Conservation (phyloP, 805 yeast species). For the Candida sithepensis region DNA sequence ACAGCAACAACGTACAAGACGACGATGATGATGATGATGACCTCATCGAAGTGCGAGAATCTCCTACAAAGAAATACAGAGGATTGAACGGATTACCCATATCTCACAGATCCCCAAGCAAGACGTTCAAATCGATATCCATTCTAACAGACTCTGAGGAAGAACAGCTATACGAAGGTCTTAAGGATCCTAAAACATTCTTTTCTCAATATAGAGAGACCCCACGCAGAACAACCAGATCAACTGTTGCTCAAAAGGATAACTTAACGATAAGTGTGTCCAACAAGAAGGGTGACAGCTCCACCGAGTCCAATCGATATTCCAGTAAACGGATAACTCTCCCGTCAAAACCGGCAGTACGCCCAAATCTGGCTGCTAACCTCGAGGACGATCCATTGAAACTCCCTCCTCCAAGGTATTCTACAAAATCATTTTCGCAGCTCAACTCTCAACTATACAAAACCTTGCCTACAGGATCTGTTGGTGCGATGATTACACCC, state of each 20-base stretch:
- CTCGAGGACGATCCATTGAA: constrained; percentile 17
- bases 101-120: not conserved
- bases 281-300: not conserved
- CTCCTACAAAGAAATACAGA: constrained; percentile 8
- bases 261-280: constrained; percentile 10
- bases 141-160: constrained; percentile 18
- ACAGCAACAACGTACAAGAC: too few relatives aligned
- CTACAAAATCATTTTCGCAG: constrained; percentile 10
- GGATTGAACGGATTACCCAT: too few relatives aligned
- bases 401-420: constrained; percentile 14
- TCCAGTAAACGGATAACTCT: not conserved
- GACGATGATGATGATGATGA: not conserved
- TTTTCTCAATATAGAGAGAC: constrained; percentile 7
- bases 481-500: constrained; percentile 22
- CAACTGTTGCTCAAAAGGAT: constrained; percentile 17
- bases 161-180: constrained; percentile 9
- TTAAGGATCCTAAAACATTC: constrained; percentile 3
- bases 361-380: not conserved
- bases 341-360: not conserved
- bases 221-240: constrained; percentile 19
- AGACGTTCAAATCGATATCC: constrained; percentile 13
- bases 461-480: constrained; percentile 9
- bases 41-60: not conserved
- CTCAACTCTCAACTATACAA: constrained; percentile 10
- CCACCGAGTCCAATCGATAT: not conserved